These are phyloP conservation scores for Gastrolobium villosum DNA, from an alignment of 306 rosid genomes.

Conservation along the genomic window DNA sequence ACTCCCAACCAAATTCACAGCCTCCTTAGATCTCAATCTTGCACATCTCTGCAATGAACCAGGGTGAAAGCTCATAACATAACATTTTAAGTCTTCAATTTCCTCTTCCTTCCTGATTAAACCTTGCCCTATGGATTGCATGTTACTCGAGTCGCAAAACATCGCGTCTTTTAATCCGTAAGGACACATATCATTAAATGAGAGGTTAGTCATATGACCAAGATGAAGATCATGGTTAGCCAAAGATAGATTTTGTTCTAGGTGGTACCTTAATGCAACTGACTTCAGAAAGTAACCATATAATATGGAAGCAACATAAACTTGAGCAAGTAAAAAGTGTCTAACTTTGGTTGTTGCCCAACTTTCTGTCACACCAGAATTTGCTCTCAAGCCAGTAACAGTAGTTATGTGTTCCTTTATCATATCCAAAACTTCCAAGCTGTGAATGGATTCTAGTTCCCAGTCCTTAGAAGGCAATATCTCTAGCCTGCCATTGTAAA, in stretches of 20 bases:
- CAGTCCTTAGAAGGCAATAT: conserved; percentile 92
- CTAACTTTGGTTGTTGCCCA: conserved; percentile 85
- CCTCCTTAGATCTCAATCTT: conserved; percentile 84
- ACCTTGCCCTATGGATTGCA: conserved; percentile 54
- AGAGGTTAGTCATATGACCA: conserved; percentile 54
- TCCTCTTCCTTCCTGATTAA: conserved; percentile 54
- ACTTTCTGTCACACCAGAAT: conserved; percentile 79
- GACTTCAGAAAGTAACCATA: conserved; percentile 94
- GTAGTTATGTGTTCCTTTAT: conserved; percentile 80
- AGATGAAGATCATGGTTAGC: conserved; percentile 60
- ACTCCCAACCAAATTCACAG: conserved; percentile 71
- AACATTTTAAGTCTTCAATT: conserved; percentile 66
- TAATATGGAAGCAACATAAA: conserved; percentile 83
- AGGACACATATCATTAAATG: conserved; percentile 56
- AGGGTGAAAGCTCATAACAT: conserved; percentile 71
- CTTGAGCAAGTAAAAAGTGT: conserved; percentile 62
- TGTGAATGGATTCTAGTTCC: conserved; percentile 89
- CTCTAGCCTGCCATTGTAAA: conserved; percentile 90
- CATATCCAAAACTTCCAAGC: conserved; percentile 79
- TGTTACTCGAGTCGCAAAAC: conserved; percentile 53
- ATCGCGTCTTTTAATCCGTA: conserved; percentile 60
- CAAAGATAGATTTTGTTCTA: conserved; percentile 66
- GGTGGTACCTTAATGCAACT: conserved; percentile 71
- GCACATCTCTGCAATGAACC: conserved; percentile 85
- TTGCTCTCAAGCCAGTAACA: conserved; percentile 84